Base-by-base conservation (phyloP, 2,329 filamentous ascomycete species). In the Diaporthe capsici region DNA sequence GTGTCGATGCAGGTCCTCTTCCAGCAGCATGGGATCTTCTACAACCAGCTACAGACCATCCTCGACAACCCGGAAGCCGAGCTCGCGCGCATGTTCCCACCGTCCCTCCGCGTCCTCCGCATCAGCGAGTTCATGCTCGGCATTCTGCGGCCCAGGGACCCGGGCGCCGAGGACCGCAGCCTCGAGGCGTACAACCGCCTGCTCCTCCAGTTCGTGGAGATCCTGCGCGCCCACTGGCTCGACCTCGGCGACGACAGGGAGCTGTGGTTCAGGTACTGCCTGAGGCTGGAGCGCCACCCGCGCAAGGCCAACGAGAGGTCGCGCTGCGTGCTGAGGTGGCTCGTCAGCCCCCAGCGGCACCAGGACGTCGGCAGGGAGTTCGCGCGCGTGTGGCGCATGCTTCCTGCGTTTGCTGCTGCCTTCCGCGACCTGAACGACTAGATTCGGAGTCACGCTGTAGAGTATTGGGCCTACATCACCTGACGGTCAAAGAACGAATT, bases 1-100 rank as follows among this genome's bases (percentile, higher is more conserved):
- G 22, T 72, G 17, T 72, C 71, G 9, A 53, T 72, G 58, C 57
- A 63, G 12, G 34, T 72, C 3, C 57, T 72, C 22, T 72, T 63
- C 58, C 13, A 22, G 5, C 12, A n/a, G 4, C 57, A 49, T 7
- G 1, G 1, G 0, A 10, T 7, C 9, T 72, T 63, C 44, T 15
- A 15, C 0, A 3, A 22, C 15, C 10, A 63, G 15, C 10, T 72
- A 15, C 0, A 17, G 9, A 13, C 17, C 3, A 53, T 72, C 31
- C 2, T 13, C 15, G 5, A n/a, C 2, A 4, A 63, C 37, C 47
- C 57, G 17, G 31, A 0, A 0, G 15, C 44, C 34, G 57, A 10
- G 28, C n/a, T 72, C 31, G 12, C 22, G 12, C 44, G 71, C 7
- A 15, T 72, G 1, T n/a, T 72, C 17, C 71, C 71, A 1, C 20